Base-by-base conservation (phyloP, 2,329 filamentous ascomycete genomes). In the Cryoendolithus antarcticus region DNA sequence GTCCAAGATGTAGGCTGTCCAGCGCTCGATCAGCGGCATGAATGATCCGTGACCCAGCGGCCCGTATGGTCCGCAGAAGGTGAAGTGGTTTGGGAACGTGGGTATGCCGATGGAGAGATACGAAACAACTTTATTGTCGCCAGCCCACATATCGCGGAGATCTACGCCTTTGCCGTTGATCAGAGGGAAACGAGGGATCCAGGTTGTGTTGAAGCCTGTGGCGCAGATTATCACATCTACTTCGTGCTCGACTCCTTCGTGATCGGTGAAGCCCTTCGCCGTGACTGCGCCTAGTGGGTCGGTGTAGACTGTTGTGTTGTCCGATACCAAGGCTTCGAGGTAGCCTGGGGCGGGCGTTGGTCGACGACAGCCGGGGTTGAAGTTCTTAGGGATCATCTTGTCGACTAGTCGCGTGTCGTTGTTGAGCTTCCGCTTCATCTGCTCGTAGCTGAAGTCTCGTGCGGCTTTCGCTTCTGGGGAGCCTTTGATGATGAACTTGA, bases 401-500 rank as follows among this genome's bases (percentile, higher is more conserved):
- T 66, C 59, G 24, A 56, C 49, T 9, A 70, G 53, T 1, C 54
- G 53, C 2, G 56, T 47, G 37, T 67, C 53, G 34, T 60, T 44
- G 30, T 61, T 54, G 15, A 67, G 50, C 32, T 62, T 63, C 11
- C 49, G 50, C 9, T 50, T 52, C 65, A 68, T 69, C 37, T 64
- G 58, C 3, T 53, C 46, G 38, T 55, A 53, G 24, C 55, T 50
- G 41, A 57, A 63, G n/a, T 62, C 58, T 6, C 59, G 56, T 7
- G 67, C 66, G 19, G 59, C 53, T 38, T 55, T 53, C 2, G 66
- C 65, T 54, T 68, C 66, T 38, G 60, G 41, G 6, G 60, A 64
- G n/a, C 64, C 65, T 48, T 68, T 70, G 46, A 69, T 56, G 48
- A 71, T 70, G 53, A 72, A 66, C 34, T 67, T 67, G 59, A 73